These are phyloP conservation scores for Colletotrichum eleusines DNA, from an alignment of 2,329 filamentous ascomycete species.

Conservation along the genomic window DNA sequence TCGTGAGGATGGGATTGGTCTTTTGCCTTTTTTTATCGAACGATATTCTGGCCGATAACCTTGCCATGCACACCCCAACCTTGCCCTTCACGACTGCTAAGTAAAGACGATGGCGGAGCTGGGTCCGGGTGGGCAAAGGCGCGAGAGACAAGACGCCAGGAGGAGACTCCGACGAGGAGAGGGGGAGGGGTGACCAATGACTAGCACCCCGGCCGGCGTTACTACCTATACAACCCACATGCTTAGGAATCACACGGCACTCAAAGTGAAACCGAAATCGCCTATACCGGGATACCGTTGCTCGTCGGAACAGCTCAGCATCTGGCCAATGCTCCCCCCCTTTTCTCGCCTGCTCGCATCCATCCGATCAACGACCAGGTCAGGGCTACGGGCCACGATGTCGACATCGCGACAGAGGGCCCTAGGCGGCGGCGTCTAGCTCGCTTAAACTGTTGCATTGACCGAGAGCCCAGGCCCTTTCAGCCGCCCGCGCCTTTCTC, in stretches of 20 bases:
- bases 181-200: not conserved
- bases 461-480: not conserved
- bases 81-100: too few relatives aligned
- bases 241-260: not conserved
- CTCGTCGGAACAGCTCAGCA: constrained; percentile 4
- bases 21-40: not conserved
- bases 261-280: constrained; percentile 31
- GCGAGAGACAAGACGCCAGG: not conserved
- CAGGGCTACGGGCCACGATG: constrained; percentile 9
- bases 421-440: constrained; percentile 25
- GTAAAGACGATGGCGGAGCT: not conserved
- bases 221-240: too few relatives aligned
- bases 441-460: constrained; percentile 32
- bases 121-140: not conserved
- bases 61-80: too few relatives aligned
- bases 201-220: not conserved
- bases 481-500: constrained; percentile 24
- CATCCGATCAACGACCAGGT: not conserved
- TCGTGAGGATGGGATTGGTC: not conserved
- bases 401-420: constrained; percentile 12
- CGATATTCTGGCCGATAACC: not conserved
- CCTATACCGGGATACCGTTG: constrained; percentile 27
- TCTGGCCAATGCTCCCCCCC: constrained; percentile 2
- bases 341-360: too few relatives aligned
- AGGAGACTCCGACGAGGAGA: not conserved